A percentile compares a stretch with the other conserved stretches of the same genome.
Evolutionary conservation across 192 early-diverging fungal genomes (phyloP).

Genomic region (Linnemannia hyalina): DNA sequence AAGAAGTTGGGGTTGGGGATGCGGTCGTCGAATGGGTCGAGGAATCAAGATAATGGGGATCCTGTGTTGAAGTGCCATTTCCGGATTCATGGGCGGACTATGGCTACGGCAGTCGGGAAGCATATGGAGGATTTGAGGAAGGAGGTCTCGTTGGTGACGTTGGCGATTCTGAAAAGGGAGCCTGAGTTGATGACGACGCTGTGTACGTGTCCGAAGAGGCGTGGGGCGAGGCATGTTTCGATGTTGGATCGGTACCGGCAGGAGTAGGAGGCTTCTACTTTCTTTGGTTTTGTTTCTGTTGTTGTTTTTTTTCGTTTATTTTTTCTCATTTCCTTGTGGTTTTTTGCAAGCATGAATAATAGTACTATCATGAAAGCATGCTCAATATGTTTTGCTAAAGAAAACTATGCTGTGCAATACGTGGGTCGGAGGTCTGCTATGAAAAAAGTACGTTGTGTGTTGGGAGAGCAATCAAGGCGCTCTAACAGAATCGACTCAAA

Average conservation of each 20-base stretch:
- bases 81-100: conserved; percentile 21
- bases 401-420: no score
- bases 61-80: conserved; percentile 15
- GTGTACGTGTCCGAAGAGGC: conserved; percentile 35
- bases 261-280: not conserved
- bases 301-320: not conserved
- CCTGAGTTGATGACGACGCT: conserved; percentile 18
- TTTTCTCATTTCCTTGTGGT: not conserved
- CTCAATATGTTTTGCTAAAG: no score
- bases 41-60: not conserved
- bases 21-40: not conserved
- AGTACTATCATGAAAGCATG: no score
- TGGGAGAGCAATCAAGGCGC: no score
- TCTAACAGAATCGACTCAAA: no score
- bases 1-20: conserved; percentile 17
- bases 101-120: conserved; percentile 17
- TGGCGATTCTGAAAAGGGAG: conserved; percentile 13
- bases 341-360: conserved; percentile 11
- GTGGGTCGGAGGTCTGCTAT: no score
- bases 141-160: conserved; percentile 6
- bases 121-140: conserved; percentile 31
- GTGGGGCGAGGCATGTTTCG: conserved; percentile 4
- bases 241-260: conserved; percentile 21
- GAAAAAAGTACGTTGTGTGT: no score
- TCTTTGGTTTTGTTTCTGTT: no score